Evolutionary conservation across 1,284 basidiomycete species (phyloP), one percentile per base, ranked within the genome.

Genomic region (Trichosporon faecale): DNA sequence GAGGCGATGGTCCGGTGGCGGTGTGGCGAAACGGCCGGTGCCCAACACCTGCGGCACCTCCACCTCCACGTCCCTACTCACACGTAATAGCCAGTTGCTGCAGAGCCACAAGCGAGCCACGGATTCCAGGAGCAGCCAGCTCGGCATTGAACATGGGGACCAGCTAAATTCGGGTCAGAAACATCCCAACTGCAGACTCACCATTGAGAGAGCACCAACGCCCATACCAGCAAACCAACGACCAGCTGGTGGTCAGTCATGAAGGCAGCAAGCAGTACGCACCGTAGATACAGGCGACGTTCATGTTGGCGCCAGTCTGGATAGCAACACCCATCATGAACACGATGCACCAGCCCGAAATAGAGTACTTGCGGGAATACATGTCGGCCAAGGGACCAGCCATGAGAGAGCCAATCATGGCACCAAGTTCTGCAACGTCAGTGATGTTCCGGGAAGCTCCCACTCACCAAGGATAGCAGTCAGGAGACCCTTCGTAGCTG

Each of bases 61-160:
- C 37, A 14, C 12, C 18, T 11, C n/a, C 25, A 7, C 6, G 25
- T n/a, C 40, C n/a, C 6, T 85, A 90, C 31, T 89, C 89, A 75
- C 90, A 90, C 0, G 90, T 90, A 78, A 93, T 93, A 3, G 90
- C 89, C 12, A 93, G 85, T 77, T 93, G 92, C 79, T 93, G 91
- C 14, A 94, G 86, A 2, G 91, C 91, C 57, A 93, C 91, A 44
- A 93, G 85, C 76, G 90, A 90, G 8, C 92, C 92, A 74, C 92
- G 88, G 25, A 94, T 90, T 82, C 93, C 91, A 1, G 91, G 90
- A 23, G 91, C 91, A 0, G 91, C 89, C 60, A 93, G 87, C 80
- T 89, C 88, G 60, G 88, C 87, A 76, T 93, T 93, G 86, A 91
- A 93, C 82, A 83, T 82, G 27, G 82, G 82, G 1, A 82, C 81